Percentiles rank a stretch among this genome's conserved stretches.
Conservation (phyloP, 202 grass and related monocot species). For the Saccharum hybrid region DNA sequence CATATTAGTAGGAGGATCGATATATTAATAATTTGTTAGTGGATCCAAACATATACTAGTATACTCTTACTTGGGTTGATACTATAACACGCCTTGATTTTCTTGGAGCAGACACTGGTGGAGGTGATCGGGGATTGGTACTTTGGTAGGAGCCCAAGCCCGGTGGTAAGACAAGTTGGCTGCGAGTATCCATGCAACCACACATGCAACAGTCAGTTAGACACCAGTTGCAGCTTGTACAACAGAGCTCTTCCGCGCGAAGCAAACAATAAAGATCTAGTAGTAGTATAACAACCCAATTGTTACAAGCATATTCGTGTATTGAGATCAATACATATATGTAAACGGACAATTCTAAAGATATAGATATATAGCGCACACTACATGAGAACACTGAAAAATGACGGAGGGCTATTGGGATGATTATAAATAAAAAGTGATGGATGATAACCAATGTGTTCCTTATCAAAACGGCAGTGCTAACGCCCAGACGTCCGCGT, state of each 20-base stretch:
- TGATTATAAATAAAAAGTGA: too few relatives aligned
- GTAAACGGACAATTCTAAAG: too few relatives aligned
- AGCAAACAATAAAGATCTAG: not conserved
- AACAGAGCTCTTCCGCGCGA: not conserved
- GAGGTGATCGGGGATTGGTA: slow-evolving; percentile 6
- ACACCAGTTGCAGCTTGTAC: not conserved
- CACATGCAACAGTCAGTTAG: not conserved
- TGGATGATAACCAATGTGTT: too few relatives aligned
- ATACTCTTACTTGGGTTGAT: not conserved
- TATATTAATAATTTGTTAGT: not conserved
- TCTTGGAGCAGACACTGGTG: slow-evolving; percentile 8
- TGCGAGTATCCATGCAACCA: slow-evolving; percentile 12
- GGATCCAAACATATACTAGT: not conserved
- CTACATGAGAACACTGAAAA: too few relatives aligned
- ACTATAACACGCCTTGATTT: not conserved
- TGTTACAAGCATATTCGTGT: not conserved
- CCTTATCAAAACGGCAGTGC: too few relatives aligned
- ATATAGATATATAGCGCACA: too few relatives aligned
- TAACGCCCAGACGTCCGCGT: too few relatives aligned
- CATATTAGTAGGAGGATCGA: too few relatives aligned
- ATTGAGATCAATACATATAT: not conserved
- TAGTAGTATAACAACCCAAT: not conserved
- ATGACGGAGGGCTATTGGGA: too few relatives aligned
- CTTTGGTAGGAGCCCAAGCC: not conserved
- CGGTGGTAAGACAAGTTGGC: not conserved